Conservation (phyloP, 805 yeast genomes). For the Saccharomycopsis sp. region DNA sequence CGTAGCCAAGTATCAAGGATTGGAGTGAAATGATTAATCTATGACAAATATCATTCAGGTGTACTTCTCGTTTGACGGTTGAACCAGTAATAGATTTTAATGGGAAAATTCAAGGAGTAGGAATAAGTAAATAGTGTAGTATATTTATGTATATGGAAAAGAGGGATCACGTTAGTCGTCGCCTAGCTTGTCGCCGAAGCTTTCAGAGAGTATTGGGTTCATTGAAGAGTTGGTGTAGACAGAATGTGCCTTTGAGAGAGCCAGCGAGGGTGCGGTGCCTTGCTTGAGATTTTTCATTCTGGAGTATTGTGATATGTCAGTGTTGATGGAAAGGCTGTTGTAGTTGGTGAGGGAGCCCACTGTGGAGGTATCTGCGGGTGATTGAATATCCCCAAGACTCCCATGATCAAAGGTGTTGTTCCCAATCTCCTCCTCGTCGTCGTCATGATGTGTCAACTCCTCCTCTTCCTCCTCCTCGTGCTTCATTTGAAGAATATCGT, state of each 20-base stretch:
- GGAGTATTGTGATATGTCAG: background rate
- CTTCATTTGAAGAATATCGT: conserved; percentile 26
- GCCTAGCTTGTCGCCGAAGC: conserved; percentile 4
- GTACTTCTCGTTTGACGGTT: no score
- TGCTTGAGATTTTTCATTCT: background rate
- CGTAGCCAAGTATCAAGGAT: no score
- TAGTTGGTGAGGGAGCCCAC: no score
- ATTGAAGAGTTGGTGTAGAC: conserved; percentile 10
- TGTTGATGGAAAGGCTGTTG: background rate
- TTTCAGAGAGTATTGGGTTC: conserved; percentile 10
- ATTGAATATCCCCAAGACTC: background rate
- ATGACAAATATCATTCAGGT: no score
- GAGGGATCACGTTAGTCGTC: no score
- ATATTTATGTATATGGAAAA: no score
- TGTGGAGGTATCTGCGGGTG: background rate
- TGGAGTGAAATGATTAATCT: no score
- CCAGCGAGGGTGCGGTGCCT: conserved; percentile 4
- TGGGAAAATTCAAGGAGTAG: no score
- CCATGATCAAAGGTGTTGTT: background rate
- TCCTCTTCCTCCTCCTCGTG: background rate
- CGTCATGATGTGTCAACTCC: background rate
- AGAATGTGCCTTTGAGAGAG: conserved; percentile 10
- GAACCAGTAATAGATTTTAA: no score
- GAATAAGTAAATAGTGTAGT: no score
- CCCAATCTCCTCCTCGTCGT: background rate